Base-by-base conservation (phyloP, 2,329 filamentous ascomycete genomes). In the Colletotrichum filicis region DNA sequence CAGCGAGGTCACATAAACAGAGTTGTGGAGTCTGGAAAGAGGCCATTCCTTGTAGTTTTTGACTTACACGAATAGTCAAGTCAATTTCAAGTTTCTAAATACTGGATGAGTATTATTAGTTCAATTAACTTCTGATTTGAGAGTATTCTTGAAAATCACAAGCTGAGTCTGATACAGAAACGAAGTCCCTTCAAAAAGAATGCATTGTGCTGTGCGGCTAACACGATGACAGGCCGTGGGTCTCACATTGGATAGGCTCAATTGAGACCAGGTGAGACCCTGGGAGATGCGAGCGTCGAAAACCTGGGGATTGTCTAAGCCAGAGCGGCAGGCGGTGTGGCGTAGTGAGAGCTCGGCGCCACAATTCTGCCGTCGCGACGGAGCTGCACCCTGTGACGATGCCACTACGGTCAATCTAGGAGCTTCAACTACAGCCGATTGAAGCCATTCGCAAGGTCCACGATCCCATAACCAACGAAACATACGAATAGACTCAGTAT, bases 301-400 rank as follows among this genome's bases (percentile, higher is more conserved):
- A 70, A 59, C 26, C 55, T 59, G 55, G 70, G 59, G 66, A 60
- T 58, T 35, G 16, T 9, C 19, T 11, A 24, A 2, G 9, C 9
- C 5, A 26, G 30, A 65, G 1, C 0, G 16, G 66, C 26, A 73
- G 60, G 70, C 59, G 70, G 70, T 73, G 42, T 55, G 30, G 1
- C 3, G 3, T 8, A 14, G 4, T 30, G 30, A 14, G 16, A 69
- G 59, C 70, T 73, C n/a, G 68, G 42, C 35, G 26, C 70, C 66
- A 52, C 32, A 65, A 56, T 73, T 73, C 70, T 73, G 66, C 70
- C 70, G 70, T 60, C 32, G 55, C 60, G 24, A 73, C 46, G 24
- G 55, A 65, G 61, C 67, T 68, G 28, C 57, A 68, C n/a, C 16
- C 26, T 59, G 70, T 59, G 22, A 66, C 28, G 66, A 69, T 64